Evolutionary conservation across 306 rosid genomes (phyloP).

Genomic region (Pyrus communis): DNA sequence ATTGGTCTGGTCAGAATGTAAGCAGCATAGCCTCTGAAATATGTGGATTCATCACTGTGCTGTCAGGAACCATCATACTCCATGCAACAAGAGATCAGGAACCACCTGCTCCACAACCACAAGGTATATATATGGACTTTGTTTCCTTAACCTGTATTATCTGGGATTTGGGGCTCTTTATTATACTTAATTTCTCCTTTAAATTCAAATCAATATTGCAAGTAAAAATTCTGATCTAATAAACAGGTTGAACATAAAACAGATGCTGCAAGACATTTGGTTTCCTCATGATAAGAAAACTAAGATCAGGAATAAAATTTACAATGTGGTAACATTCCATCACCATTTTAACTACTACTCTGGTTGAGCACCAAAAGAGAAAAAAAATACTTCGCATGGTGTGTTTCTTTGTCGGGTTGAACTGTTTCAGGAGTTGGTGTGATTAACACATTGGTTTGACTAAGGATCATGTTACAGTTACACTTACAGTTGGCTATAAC

Average conservation of each 20-base stretch:
- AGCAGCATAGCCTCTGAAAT: slow-evolving; percentile 82
- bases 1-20: slow-evolving; percentile 81
- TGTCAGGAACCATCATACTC: slow-evolving; percentile 83
- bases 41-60: slow-evolving; percentile 88
- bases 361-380: neutral
- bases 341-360: neutral
- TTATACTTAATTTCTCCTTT: neutral
- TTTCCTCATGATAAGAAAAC: neutral
- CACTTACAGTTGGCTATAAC: neutral
- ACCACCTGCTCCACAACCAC: slow-evolving; percentile 36
- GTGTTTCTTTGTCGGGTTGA: neutral
- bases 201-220: neutral
- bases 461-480: neutral
- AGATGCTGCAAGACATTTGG: neutral
- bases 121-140: slow-evolving; percentile 36
- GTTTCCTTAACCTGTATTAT: neutral
- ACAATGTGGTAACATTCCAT: neutral
- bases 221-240: neutral
- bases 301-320: neutral
- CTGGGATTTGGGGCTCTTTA: neutral
- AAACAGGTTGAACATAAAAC: neutral
- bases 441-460: neutral
- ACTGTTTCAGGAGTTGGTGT: neutral
- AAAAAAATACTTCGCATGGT: neutral
- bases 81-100: slow-evolving; percentile 77